These are phyloP conservation scores for Arctostaphylos glauca DNA, from an alignment of 148 eudicot genomes.

Conservation along the genomic window DNA sequence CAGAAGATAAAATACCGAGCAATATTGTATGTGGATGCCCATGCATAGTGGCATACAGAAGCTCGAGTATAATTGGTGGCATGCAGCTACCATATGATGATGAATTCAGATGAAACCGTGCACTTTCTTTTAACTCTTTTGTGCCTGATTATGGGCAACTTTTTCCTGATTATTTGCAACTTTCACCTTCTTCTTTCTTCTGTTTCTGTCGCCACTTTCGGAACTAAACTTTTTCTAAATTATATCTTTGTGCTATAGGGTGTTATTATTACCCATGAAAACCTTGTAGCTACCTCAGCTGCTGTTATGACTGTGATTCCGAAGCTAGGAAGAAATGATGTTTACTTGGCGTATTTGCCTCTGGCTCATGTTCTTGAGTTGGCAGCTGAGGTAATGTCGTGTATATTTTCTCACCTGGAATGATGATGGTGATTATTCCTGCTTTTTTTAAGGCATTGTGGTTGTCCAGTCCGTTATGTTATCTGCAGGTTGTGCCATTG, in stretches of 20 bases:
- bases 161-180: neutral
- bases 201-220: neutral
- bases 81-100: neutral
- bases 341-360: slow-evolving; percentile 85
- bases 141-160: neutral
- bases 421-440: neutral
- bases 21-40: neutral
- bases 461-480: slow-evolving; percentile 75
- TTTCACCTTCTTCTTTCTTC: neutral
- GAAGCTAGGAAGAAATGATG: slow-evolving; percentile 62
- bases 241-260: slow-evolving; percentile 45
- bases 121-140: neutral
- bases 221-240: neutral
- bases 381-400: slow-evolving; percentile 82
- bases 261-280: slow-evolving; percentile 94
- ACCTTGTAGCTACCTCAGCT: slow-evolving; percentile 87
- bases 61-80: neutral
- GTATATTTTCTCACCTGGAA: neutral
- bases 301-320: slow-evolving; percentile 89
- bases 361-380: slow-evolving; percentile 93
- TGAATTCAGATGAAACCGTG: neutral
- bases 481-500: slow-evolving; percentile 72
- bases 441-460: slow-evolving; percentile 18
- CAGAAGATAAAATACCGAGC: neutral
- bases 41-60: neutral